These are phyloP conservation scores for Rickenella mellea DNA, from an alignment of 768 basidiomycete species.

Conservation along the genomic window DNA sequence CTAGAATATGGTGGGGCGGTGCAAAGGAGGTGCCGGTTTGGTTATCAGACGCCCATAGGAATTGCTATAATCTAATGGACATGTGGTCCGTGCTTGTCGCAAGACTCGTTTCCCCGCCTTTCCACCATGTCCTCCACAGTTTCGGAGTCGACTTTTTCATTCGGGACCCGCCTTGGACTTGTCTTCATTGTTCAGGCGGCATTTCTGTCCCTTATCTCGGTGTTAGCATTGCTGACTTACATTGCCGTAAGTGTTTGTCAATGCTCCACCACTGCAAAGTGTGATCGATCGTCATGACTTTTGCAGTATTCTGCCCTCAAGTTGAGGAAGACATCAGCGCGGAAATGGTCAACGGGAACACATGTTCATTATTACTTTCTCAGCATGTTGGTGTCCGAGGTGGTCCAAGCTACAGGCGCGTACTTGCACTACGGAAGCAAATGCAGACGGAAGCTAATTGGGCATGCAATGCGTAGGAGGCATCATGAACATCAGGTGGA, in stretches of 20 bases:
- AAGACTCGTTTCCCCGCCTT: no score
- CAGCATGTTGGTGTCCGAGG: constrained; percentile 20
- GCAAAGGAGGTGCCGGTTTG: no score
- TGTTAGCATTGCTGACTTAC: constrained; percentile 18
- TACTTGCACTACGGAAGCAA: background rate
- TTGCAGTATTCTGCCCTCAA: constrained; percentile 12
- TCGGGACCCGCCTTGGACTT: constrained; percentile 19
- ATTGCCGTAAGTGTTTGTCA: constrained; percentile 14
- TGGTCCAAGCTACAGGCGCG: constrained; percentile 25
- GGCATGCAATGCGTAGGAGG: constrained; percentile 20
- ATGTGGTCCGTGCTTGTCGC: no score
- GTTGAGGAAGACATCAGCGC: constrained; percentile 10
- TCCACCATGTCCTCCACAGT: no score
- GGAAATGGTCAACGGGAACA: constrained; percentile 21
- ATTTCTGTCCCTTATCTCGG: constrained; percentile 19
- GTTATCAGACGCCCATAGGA: no score
- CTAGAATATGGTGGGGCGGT: no score
- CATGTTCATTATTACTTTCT: constrained; percentile 25
- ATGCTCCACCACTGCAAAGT: background rate
- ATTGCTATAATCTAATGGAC: no score
- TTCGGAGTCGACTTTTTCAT: constrained; percentile 12
- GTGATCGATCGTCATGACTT: background rate
- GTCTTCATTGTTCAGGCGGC: constrained; percentile 22
- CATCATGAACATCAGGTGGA: constrained; percentile 27
- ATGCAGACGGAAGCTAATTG: background rate